These are phyloP conservation scores for Chaetoceros tenuissimus DNA, from an alignment of 108 stramenopile species.

Conservation along the genomic window DNA sequence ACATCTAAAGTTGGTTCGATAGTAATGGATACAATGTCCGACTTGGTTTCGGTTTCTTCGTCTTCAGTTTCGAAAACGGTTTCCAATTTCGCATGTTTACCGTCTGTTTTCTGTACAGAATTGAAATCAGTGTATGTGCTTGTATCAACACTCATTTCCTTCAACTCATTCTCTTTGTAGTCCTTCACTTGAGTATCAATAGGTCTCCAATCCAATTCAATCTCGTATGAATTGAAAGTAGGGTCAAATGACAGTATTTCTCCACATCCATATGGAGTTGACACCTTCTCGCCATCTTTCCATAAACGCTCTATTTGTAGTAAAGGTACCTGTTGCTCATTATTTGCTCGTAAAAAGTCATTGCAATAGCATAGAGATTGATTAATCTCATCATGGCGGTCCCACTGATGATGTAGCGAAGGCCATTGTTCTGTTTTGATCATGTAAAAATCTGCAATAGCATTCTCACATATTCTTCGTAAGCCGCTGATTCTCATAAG, in stretches of 20 bases:
- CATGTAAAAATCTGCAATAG: slow-evolving; percentile 67
- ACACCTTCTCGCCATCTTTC: slow-evolving; percentile 62
- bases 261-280: slow-evolving; percentile 78
- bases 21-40: neutral
- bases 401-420: slow-evolving; percentile 54
- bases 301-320: slow-evolving; percentile 53
- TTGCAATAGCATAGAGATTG: slow-evolving; percentile 78
- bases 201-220: slow-evolving; percentile 82
- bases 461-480: slow-evolving; percentile 69
- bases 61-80: slow-evolving; percentile 74
- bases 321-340: slow-evolving; percentile 38
- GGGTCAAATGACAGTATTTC: slow-evolving; percentile 61
- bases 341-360: slow-evolving; percentile 28
- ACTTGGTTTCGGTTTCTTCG: slow-evolving; percentile 12
- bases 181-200: slow-evolving; percentile 71
- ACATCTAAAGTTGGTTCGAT: neutral
- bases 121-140: neutral
- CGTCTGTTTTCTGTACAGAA: slow-evolving; percentile 5
- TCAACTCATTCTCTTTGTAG: slow-evolving; percentile 28
- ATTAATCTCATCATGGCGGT: slow-evolving; percentile 69
- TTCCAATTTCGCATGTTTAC: slow-evolving; percentile 24
- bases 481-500: slow-evolving; percentile 72
- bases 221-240: slow-evolving; percentile 63
- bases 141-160: slow-evolving; percentile 16
- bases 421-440: slow-evolving; percentile 69